These are phyloP conservation scores for Tillandsia leiboldiana DNA, from an alignment of 176 grass and related monocot species.

Conservation along the genomic window DNA sequence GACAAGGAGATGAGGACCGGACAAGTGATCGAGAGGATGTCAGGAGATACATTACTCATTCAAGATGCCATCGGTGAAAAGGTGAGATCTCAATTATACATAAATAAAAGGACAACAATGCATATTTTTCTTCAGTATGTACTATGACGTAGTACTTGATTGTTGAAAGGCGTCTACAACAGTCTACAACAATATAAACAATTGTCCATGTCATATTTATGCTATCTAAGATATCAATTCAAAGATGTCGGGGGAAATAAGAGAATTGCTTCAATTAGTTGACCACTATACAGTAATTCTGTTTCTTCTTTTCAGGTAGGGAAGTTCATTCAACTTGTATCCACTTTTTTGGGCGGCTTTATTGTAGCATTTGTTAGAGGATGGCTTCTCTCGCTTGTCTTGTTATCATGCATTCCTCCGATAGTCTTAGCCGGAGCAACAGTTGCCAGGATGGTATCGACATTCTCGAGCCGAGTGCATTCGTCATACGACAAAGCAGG, in stretches of 20 bases:
- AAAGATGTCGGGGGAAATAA: background rate
- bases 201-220: too few relatives aligned
- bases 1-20: slow-evolving; percentile 38
- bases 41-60: slow-evolving; percentile 30
- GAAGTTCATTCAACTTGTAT: slow-evolving; percentile 52
- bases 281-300: background rate
- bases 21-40: slow-evolving; percentile 29
- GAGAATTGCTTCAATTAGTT: background rate
- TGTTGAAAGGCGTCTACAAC: too few relatives aligned
- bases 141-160: too few relatives aligned
- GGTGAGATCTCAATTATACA: slow-evolving; percentile 9
- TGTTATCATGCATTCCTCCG: slow-evolving; percentile 61
- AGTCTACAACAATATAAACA: too few relatives aligned
- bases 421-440: slow-evolving; percentile 26
- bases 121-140: too few relatives aligned
- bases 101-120: too few relatives aligned
- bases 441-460: slow-evolving; percentile 38
- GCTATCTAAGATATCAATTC: background rate
- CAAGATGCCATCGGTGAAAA: slow-evolving; percentile 44
- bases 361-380: slow-evolving; percentile 68
- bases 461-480: slow-evolving; percentile 44
- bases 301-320: slow-evolving; percentile 42
- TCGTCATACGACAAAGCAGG: slow-evolving; percentile 59
- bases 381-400: slow-evolving; percentile 77
- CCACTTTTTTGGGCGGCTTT: slow-evolving; percentile 72